Evolutionary conservation across 352 stramenopile genomes (phyloP).

Genomic region (Phytopythium ostracodes): DNA sequence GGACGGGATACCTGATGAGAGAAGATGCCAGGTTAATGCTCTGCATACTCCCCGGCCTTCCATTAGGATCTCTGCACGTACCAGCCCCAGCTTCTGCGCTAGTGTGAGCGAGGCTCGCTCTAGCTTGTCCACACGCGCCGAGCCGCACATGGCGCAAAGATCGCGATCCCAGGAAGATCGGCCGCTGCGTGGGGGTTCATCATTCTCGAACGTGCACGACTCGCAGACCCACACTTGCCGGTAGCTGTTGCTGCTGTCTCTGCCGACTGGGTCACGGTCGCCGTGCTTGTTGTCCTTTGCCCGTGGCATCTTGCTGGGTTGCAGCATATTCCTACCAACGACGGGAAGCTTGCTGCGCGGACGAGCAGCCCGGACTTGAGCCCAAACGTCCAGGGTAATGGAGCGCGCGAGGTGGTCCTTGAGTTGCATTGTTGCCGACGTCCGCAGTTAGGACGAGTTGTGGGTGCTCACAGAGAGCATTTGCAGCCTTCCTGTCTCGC

Average conservation of each 20-base stretch:
- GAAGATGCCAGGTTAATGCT: neutral
- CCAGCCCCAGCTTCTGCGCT: constrained; percentile 67
- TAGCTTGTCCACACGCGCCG: constrained; percentile 17
- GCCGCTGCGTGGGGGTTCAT: constrained; percentile 17
- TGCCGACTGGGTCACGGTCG: neutral
- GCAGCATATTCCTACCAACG: neutral
- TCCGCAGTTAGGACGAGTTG: neutral
- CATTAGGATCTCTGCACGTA: constrained; percentile 13
- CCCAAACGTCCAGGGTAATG: constrained; percentile 41
- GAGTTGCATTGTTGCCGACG: neutral
- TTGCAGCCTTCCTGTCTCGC: too few species aligned
- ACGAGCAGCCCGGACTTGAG: constrained; percentile 3
- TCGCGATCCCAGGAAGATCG: constrained; percentile 11
- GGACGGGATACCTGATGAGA: constrained; percentile 39
- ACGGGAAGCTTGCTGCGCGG: neutral
- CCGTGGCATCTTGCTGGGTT: neutral
- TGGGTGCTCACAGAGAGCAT: neutral
- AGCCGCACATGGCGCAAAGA: constrained; percentile 47
- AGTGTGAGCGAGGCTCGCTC: constrained; percentile 40
- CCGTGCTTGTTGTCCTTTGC: neutral
- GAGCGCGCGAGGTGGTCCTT: constrained; percentile 51
- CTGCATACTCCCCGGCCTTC: neutral
- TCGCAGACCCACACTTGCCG: constrained; percentile 75
- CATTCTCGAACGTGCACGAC: constrained; percentile 75
- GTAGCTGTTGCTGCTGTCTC: constrained; percentile 18